These are phyloP conservation scores for Aspergillus avenaceus DNA, from an alignment of 495 filamentous ascomycete genomes.

Conservation along the genomic window DNA sequence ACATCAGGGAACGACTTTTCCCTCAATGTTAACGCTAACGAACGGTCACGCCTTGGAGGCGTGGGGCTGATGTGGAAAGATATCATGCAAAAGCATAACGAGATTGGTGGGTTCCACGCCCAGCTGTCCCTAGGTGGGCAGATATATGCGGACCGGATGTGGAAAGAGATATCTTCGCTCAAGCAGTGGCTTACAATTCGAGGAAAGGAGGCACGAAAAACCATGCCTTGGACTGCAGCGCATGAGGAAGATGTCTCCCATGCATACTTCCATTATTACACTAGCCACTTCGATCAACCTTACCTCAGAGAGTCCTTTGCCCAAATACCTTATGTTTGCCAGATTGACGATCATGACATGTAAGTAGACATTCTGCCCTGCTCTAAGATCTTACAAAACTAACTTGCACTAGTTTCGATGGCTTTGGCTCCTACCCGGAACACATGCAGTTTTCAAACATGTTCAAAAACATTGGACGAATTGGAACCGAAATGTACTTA, in stretches of 20 bases:
- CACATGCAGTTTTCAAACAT: constrained; percentile 97
- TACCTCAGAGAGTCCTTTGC: constrained; percentile 92
- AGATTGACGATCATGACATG: constrained; percentile 98
- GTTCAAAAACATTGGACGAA: constrained; percentile 96
- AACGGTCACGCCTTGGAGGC: constrained; percentile 79
- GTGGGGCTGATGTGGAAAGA: constrained; percentile 98
- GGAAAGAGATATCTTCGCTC: constrained; percentile 89
- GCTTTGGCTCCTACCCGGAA: constrained; percentile 95
- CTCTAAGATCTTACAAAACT: constrained; percentile 2
- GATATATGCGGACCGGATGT: constrained; percentile 92
- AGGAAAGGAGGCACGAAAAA: constrained; percentile 89
- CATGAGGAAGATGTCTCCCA: constrained; percentile 93
- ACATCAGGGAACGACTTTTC: constrained; percentile 96
- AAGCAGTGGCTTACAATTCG: constrained; percentile 90
- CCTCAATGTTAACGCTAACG: constrained; percentile 76
- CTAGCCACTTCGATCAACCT: constrained; percentile 93
- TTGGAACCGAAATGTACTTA: constrained; percentile 99
- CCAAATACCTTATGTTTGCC: constrained; percentile 90
- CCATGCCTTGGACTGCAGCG: constrained; percentile 81
- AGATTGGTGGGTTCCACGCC: constrained; percentile 91
- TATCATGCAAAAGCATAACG: constrained; percentile 93
- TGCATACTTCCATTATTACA: constrained; percentile 98
- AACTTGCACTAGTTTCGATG: constrained; percentile 70
- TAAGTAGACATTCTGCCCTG: constrained; percentile 50
- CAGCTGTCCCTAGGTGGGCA: constrained; percentile 91